Conservation (phyloP, 179 eudicot species). For the Vitellaria paradoxa region DNA sequence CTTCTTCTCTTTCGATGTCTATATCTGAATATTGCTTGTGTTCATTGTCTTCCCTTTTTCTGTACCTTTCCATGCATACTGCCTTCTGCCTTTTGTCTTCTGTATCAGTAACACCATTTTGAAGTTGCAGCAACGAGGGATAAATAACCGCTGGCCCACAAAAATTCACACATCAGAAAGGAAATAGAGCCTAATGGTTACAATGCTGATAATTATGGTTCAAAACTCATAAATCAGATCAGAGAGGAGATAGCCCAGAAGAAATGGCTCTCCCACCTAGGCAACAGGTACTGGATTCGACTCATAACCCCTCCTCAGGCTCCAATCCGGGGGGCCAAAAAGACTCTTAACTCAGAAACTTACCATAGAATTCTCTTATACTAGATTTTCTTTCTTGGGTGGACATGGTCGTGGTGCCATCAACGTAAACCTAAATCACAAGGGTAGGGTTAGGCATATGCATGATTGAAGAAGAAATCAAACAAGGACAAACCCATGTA, state of each 20-base stretch:
- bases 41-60: constrained; percentile 72
- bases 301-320: too few species aligned
- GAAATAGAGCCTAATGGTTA: not conserved
- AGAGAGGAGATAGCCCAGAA: too few species aligned
- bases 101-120: constrained; percentile 76
- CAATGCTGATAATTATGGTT: not conserved
- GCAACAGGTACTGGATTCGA: too few species aligned
- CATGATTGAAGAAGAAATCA: not conserved
- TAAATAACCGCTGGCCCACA: constrained; percentile 66
- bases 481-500: not conserved
- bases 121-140: constrained; percentile 91
- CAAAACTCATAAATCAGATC: not conserved
- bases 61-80: constrained; percentile 80
- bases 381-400: constrained; percentile 94
- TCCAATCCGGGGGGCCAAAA: not conserved
- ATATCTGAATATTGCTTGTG: constrained; percentile 48
- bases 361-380: constrained; percentile 91
- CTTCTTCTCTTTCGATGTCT: constrained; percentile 88
- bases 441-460: constrained; percentile 10
- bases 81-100: constrained; percentile 86
- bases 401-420: constrained; percentile 98
- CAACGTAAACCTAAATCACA: constrained; percentile 73
- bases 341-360: constrained; percentile 18
- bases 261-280: too few species aligned
- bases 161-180: constrained; percentile 6